Base-by-base conservation (phyloP, 2,329 filamentous ascomycete genomes). In the Paraphaeosphaeria minitans region DNA sequence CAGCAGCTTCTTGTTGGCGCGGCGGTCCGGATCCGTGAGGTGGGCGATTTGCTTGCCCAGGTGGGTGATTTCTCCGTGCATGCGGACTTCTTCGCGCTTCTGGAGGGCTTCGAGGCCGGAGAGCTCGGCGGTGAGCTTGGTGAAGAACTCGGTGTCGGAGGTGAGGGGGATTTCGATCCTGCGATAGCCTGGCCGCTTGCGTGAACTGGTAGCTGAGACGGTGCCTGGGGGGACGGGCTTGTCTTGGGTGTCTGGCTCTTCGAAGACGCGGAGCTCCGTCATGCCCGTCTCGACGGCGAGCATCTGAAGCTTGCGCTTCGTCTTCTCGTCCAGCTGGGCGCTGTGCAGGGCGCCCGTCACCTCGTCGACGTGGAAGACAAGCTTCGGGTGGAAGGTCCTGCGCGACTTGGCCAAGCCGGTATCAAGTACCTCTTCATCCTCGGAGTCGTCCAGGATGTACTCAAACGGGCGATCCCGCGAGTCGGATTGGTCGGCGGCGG, bases 131-230 rank as follows among this genome's bases (percentile, higher is more conserved):
- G 90, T 87, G 8, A 96, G 83, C 42, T 90, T 85, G 29, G 86
- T 83, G 75, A 96, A 96, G 75, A 96, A 96, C 70, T 93, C 86
- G 21, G 84, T 83, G 69, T 95, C 92, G 24, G 91, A 91, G 1
- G 86, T 86, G 2, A 96, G 79, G 19, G 91, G 89, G 7, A 96
- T 85, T 72, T 93, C 88, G n/a, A 96, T 81, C 58, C 76, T 77
- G 24, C 79, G 76, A 64, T 81, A 71, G 27, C 66, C 68, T 8
- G 62, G 59, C 12, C 64, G 64, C 10, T 57, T 58, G 9, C 58
- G 56, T 0, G 62, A 42, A 9, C 41, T 27, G 19, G 56, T 57
- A 14, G 54, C 35, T 2, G 53, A 31, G 6, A 41, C 35, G 56
- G 45, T 52, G 50, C 13, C 27, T 12, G 33, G 62, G 53, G 3